Conservation (phyloP, 345 rosid species). For the Gossypium anomalum region DNA sequence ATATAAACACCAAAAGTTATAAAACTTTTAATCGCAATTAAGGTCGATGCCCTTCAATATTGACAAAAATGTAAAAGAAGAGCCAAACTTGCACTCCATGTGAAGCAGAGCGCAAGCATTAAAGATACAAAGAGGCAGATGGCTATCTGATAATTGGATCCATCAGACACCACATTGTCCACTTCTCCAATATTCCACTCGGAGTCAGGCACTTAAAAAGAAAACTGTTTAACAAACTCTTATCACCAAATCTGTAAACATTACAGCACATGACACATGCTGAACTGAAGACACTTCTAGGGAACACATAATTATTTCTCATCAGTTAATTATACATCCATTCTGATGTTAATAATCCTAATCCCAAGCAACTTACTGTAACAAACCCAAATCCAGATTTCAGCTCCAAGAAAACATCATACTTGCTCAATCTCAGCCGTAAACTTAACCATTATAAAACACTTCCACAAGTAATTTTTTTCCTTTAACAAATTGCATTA, state of each 20-base stretch:
- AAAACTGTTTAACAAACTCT: not conserved
- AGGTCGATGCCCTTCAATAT: not conserved
- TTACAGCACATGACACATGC: not conserved
- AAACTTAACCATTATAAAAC: not conserved
- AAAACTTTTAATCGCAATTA: not conserved
- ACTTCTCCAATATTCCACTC: conserved; percentile 26
- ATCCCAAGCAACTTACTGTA: not conserved
- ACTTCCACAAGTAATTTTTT: not conserved
- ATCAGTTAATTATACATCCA: not conserved
- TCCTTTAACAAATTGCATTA: not conserved
- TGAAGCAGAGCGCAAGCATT: conserved; percentile 39
- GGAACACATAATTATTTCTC: not conserved
- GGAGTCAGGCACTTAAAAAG: not conserved
- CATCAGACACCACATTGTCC: conserved; percentile 36
- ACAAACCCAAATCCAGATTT: too few relatives aligned
- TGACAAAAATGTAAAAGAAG: conserved; percentile 35
- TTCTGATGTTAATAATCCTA: not conserved
- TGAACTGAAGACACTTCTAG: not conserved
- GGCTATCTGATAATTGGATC: conserved; percentile 26
- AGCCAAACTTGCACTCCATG: conserved; percentile 56
- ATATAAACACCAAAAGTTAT: not conserved
- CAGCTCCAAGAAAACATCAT: not conserved
- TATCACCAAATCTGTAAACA: not conserved
- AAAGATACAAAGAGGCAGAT: conserved; percentile 8
- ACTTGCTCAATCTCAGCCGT: not conserved